Evolutionary conservation across 73 alveolate genomes (phyloP).

Genomic region (Uronychia setigera): DNA sequence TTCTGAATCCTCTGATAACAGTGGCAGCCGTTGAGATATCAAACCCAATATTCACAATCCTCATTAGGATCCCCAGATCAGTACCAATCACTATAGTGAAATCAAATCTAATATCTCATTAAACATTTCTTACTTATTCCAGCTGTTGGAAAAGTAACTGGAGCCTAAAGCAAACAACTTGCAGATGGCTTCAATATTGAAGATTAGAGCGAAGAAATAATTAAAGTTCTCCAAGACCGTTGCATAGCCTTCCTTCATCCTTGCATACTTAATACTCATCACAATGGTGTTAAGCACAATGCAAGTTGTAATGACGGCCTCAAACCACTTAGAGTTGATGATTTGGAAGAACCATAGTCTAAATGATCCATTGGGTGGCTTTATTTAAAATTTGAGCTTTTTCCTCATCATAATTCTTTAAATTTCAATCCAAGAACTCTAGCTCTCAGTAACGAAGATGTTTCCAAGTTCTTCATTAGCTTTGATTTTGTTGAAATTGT

Average conservation of each 20-base stretch:
- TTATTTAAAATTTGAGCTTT: slow-evolving; percentile 24
- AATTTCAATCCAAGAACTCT: slow-evolving; percentile 51
- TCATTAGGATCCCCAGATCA: slow-evolving; percentile 61
- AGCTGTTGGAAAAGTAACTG: slow-evolving; percentile 17
- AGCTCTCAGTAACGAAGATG: neutral
- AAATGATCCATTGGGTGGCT: slow-evolving; percentile 15
- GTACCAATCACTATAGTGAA: slow-evolving; percentile 56
- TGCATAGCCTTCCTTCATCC: slow-evolving; percentile 16
- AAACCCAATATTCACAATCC: slow-evolving; percentile 55
- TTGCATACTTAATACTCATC: slow-evolving; percentile 42
- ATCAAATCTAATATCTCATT: slow-evolving; percentile 12
- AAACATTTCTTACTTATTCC: slow-evolving; percentile 17
- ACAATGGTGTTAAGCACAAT: slow-evolving; percentile 41
- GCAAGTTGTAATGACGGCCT: slow-evolving; percentile 19
- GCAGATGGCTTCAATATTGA: slow-evolving; percentile 40
- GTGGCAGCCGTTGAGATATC: slow-evolving; percentile 52
- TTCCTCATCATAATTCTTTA: slow-evolving; percentile 44
- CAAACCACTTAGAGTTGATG: slow-evolving; percentile 27
- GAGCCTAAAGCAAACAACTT: slow-evolving; percentile 32
- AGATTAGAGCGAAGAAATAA: slow-evolving; percentile 30
- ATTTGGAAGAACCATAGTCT: neutral
- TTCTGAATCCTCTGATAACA: slow-evolving; percentile 56
- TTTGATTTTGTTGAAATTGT: slow-evolving; percentile 26
- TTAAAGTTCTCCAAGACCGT: slow-evolving; percentile 29
- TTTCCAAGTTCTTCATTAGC: neutral